These are phyloP conservation scores for Amaranthus palmeri DNA, from an alignment of 148 eudicot species.

Conservation along the genomic window DNA sequence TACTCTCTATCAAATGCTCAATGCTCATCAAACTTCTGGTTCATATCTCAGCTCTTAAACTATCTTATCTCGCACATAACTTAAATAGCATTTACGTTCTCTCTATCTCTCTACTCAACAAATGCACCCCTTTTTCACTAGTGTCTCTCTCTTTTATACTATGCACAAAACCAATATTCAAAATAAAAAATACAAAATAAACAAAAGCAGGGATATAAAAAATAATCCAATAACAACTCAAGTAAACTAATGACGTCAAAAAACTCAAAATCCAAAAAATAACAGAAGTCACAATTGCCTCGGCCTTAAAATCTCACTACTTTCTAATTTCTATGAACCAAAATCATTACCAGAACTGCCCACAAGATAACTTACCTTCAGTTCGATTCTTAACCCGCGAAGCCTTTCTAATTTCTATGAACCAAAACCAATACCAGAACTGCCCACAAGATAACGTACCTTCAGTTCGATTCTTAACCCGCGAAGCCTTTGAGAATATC, in stretches of 20 bases:
- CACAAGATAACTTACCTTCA: constrained; percentile 42
- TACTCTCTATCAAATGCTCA: too few relatives aligned
- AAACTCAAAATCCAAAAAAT: not conserved
- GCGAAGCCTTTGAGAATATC: constrained; percentile 87
- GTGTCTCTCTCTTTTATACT: too few relatives aligned
- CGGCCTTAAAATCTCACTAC: not conserved
- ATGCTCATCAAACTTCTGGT: too few relatives aligned
- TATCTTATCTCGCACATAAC: too few relatives aligned
- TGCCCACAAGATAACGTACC: constrained; percentile 32
- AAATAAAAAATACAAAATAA: too few relatives aligned
- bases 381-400: constrained; percentile 42
- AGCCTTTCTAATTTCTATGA: constrained; percentile 38
- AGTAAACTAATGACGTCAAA: not conserved
- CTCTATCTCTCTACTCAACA: too few relatives aligned
- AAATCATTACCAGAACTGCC: not conserved
- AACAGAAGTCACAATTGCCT: not conserved
- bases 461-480: constrained; percentile 43
- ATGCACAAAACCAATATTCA: too few relatives aligned
- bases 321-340: not conserved
- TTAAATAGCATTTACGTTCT: too few relatives aligned
- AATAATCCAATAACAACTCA: not conserved
- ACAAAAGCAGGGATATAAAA: too few relatives aligned
- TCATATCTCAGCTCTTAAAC: too few relatives aligned
- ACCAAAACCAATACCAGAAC: too few relatives aligned
- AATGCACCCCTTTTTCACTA: too few relatives aligned